Base-by-base conservation (phyloP, 139 green algal genomes). In the Volvox africanus region DNA sequence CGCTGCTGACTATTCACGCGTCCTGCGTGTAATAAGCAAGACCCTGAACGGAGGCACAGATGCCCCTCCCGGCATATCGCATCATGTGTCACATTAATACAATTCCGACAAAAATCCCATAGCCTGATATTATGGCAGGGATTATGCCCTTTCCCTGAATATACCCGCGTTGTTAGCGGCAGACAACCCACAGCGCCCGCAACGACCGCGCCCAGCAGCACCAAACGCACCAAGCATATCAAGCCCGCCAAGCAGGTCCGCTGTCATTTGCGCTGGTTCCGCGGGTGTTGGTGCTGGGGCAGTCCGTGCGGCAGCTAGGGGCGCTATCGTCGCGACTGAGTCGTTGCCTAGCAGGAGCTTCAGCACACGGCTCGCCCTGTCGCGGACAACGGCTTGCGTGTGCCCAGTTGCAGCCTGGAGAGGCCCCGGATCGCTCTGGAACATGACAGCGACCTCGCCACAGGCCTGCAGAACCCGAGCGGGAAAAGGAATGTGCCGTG, bases 361-460 rank as follows among this genome's bases (percentile, higher is more conserved):
- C 61, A 91, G 87, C 76, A 91, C 87, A 26, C 61, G 61, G 24
- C 9, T 9, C 17, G 96, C 95, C 5, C 90, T 88, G 85, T 95
- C 89, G 5, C 91, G 92, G 69, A 98, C 95, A 0, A 88, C 91
- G 1, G 88, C 84, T 75, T 97, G 95, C 2, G 95, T 65, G 19
- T 87, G 93, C 19, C 37, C 35, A 0, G 89, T 62, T 0, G 93
- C 93, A 2, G 79, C 77, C 1, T 88, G 88, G 24, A 98, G 71
- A 0, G 93, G 79, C 0, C 65, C 20, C 0, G 95, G 93, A 88
- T 95, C 91, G 26, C 90, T 94, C 88, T 97, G 95, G 91, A 98
- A 98, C 89, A 97, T 94, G 1, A 97, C 96, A 1, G 96, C 96
- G 24, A 97, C 85, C 93, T 97, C 95, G 3, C 94, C 93, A 50